Evolutionary conservation across 139 green algal genomes (phyloP).

Genomic region (Pseudopediastrum boryanum): DNA sequence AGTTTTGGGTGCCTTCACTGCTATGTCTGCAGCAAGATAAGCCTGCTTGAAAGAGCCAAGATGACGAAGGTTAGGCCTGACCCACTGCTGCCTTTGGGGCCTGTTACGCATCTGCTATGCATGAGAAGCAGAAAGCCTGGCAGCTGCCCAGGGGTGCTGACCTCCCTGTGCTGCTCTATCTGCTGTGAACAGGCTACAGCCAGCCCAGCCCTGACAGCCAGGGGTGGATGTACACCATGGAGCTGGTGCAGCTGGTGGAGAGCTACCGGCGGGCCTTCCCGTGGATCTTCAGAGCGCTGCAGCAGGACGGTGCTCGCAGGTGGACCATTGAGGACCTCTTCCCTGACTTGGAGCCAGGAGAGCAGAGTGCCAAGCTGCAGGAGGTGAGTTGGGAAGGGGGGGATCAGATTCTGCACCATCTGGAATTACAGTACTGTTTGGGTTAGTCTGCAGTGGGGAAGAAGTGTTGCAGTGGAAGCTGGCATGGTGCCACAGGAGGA

Average conservation of each 20-base stretch:
- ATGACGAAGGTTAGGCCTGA: not conserved
- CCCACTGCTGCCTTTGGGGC: not conserved
- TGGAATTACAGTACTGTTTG: conserved; percentile 26
- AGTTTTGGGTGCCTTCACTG: not conserved
- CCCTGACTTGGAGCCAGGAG: not conserved
- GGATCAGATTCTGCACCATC: conserved; percentile 19
- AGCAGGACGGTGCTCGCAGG: not conserved
- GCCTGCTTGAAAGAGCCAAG: not conserved
- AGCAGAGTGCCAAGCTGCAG: not conserved
- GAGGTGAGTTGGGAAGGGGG: conserved; percentile 2
- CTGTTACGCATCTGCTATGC: not conserved
- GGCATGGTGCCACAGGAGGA: not conserved
- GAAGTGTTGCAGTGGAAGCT: not conserved
- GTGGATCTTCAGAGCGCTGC: conserved; percentile 51
- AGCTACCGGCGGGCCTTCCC: conserved; percentile 67
- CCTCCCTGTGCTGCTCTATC: not conserved
- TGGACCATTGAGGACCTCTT: conserved; percentile 13
- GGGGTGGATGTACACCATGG: conserved; percentile 79
- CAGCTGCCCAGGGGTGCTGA: not conserved
- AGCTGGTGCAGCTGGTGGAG: conserved; percentile 52
- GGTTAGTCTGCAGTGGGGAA: not conserved
- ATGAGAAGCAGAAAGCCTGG: no score
- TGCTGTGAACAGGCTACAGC: conserved; percentile 42
- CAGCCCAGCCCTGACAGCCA: conserved; percentile 41
- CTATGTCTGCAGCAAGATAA: not conserved